Conservation (phyloP, 495 filamentous ascomycete genomes). For the Cercophora samala region DNA sequence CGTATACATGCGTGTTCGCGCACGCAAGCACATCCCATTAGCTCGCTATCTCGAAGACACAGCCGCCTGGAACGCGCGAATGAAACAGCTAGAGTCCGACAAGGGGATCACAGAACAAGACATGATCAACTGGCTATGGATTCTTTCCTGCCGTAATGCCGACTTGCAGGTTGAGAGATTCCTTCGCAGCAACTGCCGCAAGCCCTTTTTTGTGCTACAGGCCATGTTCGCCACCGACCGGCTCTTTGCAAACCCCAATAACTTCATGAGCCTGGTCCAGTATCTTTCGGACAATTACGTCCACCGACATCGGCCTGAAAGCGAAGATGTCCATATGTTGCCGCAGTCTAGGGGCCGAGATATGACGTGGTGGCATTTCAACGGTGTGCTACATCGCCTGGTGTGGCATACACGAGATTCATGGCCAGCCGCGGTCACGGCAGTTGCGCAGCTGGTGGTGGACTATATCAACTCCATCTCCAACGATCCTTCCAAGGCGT, state of each 20-base stretch:
- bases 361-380: slow-evolving; percentile 34
- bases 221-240: slow-evolving; percentile 35
- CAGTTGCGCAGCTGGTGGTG: slow-evolving; percentile 34
- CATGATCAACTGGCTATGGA: slow-evolving; percentile 43
- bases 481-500: slow-evolving; percentile 4
- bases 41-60: slow-evolving; percentile 21
- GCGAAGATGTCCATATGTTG: slow-evolving; percentile 8
- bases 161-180: slow-evolving; percentile 33
- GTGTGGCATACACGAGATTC: slow-evolving; percentile 29
- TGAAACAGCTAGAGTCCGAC: slow-evolving; percentile 22
- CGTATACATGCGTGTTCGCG: slow-evolving; percentile 11
- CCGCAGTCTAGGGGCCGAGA: slow-evolving; percentile 14
- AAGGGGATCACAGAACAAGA: slow-evolving; percentile 30
- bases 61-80: slow-evolving; percentile 31
- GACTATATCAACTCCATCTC: slow-evolving; percentile 35
- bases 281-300: slow-evolving; percentile 36
- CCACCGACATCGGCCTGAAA: slow-evolving; percentile 14
- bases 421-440: slow-evolving; percentile 36
- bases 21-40: slow-evolving; percentile 12
- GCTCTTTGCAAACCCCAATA: slow-evolving; percentile 27
- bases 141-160: slow-evolving; percentile 38
- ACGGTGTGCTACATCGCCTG: slow-evolving; percentile 34
- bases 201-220: slow-evolving; percentile 39
- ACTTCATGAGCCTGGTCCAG: slow-evolving; percentile 30
- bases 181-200: slow-evolving; percentile 30